Base-by-base conservation (phyloP, 106 monocot genomes). In the Phalaenopsis equestris region DNA sequence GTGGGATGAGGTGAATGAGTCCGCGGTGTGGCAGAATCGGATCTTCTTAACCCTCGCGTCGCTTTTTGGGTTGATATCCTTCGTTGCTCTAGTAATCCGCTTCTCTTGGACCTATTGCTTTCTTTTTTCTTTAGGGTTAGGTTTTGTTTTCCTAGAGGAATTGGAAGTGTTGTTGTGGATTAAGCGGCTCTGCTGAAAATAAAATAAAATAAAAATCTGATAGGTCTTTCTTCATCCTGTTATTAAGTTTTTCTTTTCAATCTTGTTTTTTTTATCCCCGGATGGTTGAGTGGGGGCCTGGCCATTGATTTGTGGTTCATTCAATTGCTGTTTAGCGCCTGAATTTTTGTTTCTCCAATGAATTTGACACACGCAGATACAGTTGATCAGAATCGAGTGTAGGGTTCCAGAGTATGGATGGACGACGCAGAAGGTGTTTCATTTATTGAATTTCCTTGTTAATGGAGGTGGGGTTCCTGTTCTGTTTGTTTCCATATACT, bases 391-490 rank as follows among this genome's bases (percentile, higher is more conserved):
- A 55, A 98, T 98, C 42, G 98, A 94, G 82, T 98, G 94, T 52
- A 94, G 98, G 87, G 98, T 98, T 17, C 98, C 98, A 1, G 98
- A 98, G 76, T 98, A 92, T 80, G 98, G 98, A 15, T 98, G 98
- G 98, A 98, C 98, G 10, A 98, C 94, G 41, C 98, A 98, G 80
- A 98, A 98, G 81, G 98, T 98, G 58, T 98, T 98, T 75, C 94
- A 98, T 81, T 85, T 98, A 39, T 82, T 98, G 73, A 98, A 92
- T 79, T 98, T 92, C 72, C n/a, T 98, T 16, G 94, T 98, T 42
- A 94, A 92, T 79, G 92, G 87, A 67, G 80, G 97, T 98, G 39
- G 47, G 90, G 64, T 41, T 80, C 80, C 17, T 9, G 41, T 12
- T 73, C 45, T 10, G 8, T 23, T 55, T 23, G 45, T n/a, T 21